Percentiles rank a stretch among this genome's conserved stretches.
Evolutionary conservation across 768 basidiomycete genomes (phyloP).

Genomic region (Exsudoporus frostii): DNA sequence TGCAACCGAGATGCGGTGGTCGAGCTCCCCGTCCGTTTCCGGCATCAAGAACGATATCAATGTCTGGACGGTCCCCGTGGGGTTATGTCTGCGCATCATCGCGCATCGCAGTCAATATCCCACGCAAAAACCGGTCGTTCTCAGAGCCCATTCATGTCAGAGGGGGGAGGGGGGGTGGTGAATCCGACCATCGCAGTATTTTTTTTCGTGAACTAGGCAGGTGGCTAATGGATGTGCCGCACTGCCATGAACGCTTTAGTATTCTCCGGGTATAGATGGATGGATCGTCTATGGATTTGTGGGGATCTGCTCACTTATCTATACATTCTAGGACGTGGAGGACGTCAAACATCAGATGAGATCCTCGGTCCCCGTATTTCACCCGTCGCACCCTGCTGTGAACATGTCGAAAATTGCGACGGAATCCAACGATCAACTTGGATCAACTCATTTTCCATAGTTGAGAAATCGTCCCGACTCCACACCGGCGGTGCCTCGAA

Average conservation of each 20-base stretch:
- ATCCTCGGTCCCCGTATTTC: neutral
- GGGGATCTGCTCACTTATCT: neutral
- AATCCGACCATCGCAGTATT: neutral
- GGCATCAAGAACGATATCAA: neutral
- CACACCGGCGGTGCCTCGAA: neutral
- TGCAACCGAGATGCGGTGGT: neutral
- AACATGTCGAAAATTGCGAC: neutral
- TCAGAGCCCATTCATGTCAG: no score
- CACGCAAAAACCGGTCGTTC: neutral
- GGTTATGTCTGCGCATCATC: neutral
- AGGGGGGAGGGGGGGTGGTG: no score
- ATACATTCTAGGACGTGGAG: neutral
- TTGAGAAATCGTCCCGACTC: neutral
- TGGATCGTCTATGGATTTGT: neutral
- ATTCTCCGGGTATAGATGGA: neutral
- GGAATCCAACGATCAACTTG: neutral
- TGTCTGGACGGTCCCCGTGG: neutral
- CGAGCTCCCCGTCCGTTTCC: neutral
- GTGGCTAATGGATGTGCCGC: no score
- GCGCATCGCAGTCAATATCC: neutral
- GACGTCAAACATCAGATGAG: neutral
- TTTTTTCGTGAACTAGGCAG: neutral
- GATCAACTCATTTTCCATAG: neutral
- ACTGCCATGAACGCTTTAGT: neutral
- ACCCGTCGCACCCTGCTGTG: neutral